These are phyloP conservation scores for Cunninghamia lanceolata DNA, from an alignment of 75 land plant genomes.

Conservation along the genomic window DNA sequence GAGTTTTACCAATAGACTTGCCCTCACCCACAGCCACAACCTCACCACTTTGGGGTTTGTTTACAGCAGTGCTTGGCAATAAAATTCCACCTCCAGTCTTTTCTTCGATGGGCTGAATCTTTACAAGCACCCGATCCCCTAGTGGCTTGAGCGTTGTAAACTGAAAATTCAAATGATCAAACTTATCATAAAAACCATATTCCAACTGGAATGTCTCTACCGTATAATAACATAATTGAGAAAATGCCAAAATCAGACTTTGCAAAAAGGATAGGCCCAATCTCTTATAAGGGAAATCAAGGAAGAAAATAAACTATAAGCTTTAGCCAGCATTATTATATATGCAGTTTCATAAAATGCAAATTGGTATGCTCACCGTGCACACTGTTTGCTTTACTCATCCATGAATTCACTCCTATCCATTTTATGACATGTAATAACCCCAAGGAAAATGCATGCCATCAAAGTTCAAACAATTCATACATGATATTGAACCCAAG, in stretches of 20 bases:
- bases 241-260: background rate
- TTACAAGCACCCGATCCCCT: conserved; percentile 78
- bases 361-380: background rate
- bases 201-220: background rate
- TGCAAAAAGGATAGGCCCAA: background rate
- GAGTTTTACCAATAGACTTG: conserved; percentile 57
- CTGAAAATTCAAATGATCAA: conserved; percentile 29
- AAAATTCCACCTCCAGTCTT: conserved; percentile 76
- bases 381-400: background rate
- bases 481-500: background rate
- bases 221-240: background rate
- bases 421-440: background rate
- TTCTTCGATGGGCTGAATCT: conserved; percentile 65
- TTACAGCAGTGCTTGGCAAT: conserved; percentile 59
- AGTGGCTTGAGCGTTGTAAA: conserved; percentile 77
- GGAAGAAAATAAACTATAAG: background rate
- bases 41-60: conserved; percentile 88
- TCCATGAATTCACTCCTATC: background rate
- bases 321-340: background rate
- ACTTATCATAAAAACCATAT: background rate
- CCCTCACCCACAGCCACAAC: conserved; percentile 90
- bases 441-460: background rate
- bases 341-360: background rate
- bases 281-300: background rate
- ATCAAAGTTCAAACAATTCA: background rate